Conservation (phyloP, 2,329 filamentous ascomycete species). For the Fusarium sp. region DNA sequence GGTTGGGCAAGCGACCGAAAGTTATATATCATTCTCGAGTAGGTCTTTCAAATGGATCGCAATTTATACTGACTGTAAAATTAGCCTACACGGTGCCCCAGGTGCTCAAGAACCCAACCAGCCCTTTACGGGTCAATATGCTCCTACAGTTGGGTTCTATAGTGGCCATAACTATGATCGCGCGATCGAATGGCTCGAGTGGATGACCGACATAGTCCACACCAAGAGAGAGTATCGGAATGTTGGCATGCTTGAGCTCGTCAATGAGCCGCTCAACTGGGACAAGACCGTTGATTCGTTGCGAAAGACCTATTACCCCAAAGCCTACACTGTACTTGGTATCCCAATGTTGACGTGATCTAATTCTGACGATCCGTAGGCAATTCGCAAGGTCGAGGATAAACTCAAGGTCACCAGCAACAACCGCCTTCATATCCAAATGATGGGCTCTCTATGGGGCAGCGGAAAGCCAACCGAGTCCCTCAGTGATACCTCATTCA, state of each 20-base stretch:
- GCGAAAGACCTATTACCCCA: slow-evolving; percentile 31
- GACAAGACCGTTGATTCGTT: slow-evolving; percentile 28
- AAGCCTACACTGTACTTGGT: slow-evolving; percentile 27
- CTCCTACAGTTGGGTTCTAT: slow-evolving; percentile 59
- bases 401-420: slow-evolving; percentile 50
- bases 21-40: slow-evolving; percentile 62
- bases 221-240: slow-evolving; percentile 56
- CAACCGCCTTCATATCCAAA: slow-evolving; percentile 60
- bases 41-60: neutral
- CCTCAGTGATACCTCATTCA: slow-evolving; percentile 52
- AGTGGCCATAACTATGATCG: slow-evolving; percentile 63
- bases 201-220: slow-evolving; percentile 62
- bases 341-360: fast-evolving
- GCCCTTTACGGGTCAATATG: slow-evolving; percentile 55
- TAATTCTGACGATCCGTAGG: slow-evolving; percentile 10
- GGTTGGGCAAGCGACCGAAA: slow-evolving; percentile 57
- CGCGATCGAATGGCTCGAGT: slow-evolving; percentile 62
- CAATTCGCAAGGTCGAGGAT: slow-evolving; percentile 58
- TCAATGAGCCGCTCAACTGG: slow-evolving; percentile 39
- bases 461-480: slow-evolving; percentile 60
- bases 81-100: slow-evolving; percentile 57
- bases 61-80: neutral
- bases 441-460: slow-evolving; percentile 62
- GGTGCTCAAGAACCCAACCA: slow-evolving; percentile 57
- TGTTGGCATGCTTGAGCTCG: slow-evolving; percentile 65